Base-by-base conservation (phyloP, 1,139 yeast genomes). In the Lodderomyces jiufengensis region DNA sequence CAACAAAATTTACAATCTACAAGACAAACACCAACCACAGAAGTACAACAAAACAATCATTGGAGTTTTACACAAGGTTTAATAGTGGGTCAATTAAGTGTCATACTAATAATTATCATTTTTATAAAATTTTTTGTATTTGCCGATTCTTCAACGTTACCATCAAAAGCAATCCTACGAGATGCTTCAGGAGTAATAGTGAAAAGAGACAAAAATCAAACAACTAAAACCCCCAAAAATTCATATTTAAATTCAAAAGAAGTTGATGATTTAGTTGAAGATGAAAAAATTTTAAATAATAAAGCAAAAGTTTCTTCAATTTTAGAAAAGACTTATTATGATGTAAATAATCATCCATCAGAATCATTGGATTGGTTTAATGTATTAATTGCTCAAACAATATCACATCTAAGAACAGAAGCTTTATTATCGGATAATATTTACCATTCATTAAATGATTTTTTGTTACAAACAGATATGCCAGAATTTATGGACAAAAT, bases 331-430 rank as follows among this genome's bases (percentile, higher is more conserved):
- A 88, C 97, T 0, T 88, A 87, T 54, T 94, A 94, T 57, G 87
- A 92, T 53, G 97, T 92, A 1, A 79, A 81, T 30, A 80, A 80
- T 16, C 98, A 94, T 56, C 69, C 82, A 3, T 76, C 97, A 0
- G 99, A 92, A 62, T 83, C 96, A 0, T 64, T 92, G 38, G 98
- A 92, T 57, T 92, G 99, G 98, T 87, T 92, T 55, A 92, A 92
- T 50, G 97, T 92, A 1, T 66, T 92, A 32, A 75, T 92, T 15
- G 98, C 97, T 0, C 97, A 94, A 55, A 82, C 90, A 4, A 81
- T 92, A 16, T 78, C 87, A 15, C 95, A 90, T 49, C 73, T 88
- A 42, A 72, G 99, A 41, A 74, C 80, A 14, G 97, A 92, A 55
- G 97, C 97, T 0, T 62, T 86, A 41, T 70, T 76, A 36, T 78